Conservation (phyloP, 805 yeast species). For the Zygosaccharomyces bailii region DNA sequence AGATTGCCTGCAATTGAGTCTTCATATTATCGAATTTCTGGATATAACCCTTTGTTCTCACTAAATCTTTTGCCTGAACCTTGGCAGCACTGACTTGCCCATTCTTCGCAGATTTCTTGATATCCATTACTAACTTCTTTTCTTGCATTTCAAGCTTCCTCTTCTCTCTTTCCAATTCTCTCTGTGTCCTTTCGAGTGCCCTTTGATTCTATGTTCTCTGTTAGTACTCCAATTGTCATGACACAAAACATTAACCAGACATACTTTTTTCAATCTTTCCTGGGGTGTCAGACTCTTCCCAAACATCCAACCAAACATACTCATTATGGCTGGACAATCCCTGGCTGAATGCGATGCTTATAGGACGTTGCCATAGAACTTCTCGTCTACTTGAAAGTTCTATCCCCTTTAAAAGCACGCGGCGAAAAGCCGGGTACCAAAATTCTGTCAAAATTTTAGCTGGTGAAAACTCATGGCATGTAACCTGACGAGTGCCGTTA, state of each 20-base stretch:
- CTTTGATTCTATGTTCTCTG: conserved; percentile 65
- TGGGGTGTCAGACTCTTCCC: conserved; percentile 93
- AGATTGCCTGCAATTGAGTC: conserved; percentile 92
- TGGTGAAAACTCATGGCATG: neutral
- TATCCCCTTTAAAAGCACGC: neutral
- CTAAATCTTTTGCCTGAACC: conserved; percentile 92
- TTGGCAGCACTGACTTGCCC: conserved; percentile 88
- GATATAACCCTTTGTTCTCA: conserved; percentile 76
- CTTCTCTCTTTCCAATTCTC: conserved; percentile 88
- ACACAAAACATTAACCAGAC: conserved; percentile 21
- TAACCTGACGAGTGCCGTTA: too few relatives aligned
- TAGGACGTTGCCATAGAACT: neutral
- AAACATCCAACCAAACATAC: conserved; percentile 88
- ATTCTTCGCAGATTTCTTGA: conserved; percentile 84
- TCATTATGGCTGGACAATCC: conserved; percentile 39
- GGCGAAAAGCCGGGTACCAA: neutral
- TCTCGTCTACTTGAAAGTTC: neutral
- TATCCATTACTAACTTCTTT: conserved; percentile 78
- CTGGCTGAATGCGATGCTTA: neutral
- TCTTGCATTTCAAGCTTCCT: conserved; percentile 86
- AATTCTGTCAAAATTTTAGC: neutral
- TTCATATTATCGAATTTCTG: conserved; percentile 89
- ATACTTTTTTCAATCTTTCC: conserved; percentile 76
- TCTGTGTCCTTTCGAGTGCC: conserved; percentile 88
- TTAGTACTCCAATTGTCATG: neutral